Evolutionary conservation across 768 basidiomycete genomes (phyloP).

Genomic region (Xanthoconium stramineum): DNA sequence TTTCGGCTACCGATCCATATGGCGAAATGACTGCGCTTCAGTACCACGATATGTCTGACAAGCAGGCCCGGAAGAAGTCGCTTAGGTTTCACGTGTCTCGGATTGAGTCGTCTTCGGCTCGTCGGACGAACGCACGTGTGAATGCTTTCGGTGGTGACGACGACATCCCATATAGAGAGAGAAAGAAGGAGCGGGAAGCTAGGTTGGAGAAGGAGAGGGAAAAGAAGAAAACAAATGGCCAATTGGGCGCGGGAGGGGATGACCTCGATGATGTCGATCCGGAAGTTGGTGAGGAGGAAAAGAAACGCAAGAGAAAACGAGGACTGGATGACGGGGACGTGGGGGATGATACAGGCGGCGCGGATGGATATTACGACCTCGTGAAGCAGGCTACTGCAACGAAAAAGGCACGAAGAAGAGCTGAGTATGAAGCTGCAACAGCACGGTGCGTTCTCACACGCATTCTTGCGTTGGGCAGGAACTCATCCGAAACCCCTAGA

Average conservation of each 20-base stretch:
- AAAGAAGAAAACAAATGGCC: constrained; percentile 30
- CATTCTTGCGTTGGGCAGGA: constrained; percentile 1
- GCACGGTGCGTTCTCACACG: constrained; percentile 45
- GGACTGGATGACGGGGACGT: constrained; percentile 38
- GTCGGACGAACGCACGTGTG: constrained; percentile 69
- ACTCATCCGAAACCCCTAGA: constrained; percentile 20
- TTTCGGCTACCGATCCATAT: constrained; percentile 39
- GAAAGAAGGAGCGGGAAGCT: constrained; percentile 59
- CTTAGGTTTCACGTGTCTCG: constrained; percentile 92
- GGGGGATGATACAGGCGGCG: constrained; percentile 44
- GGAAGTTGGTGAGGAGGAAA: constrained; percentile 31
- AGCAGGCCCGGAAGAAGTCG: constrained; percentile 73
- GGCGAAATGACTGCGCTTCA: constrained; percentile 74
- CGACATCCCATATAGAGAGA: constrained; percentile 86
- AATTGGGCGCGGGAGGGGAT: constrained; percentile 52
- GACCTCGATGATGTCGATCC: constrained; percentile 63
- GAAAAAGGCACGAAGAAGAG: constrained; percentile 77
- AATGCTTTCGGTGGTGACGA: constrained; percentile 86
- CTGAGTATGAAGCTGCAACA: constrained; percentile 68
- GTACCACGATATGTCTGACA: constrained; percentile 76
- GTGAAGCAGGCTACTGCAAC: constrained; percentile 71
- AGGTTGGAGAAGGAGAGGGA: constrained; percentile 48
- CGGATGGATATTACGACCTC: constrained; percentile 87
- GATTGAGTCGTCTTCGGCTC: constrained; percentile 77
- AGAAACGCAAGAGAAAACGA: constrained; percentile 39